Base-by-base conservation (phyloP, 192 early-diverging fungal genomes). In the Paraglomus brasilianum region DNA sequence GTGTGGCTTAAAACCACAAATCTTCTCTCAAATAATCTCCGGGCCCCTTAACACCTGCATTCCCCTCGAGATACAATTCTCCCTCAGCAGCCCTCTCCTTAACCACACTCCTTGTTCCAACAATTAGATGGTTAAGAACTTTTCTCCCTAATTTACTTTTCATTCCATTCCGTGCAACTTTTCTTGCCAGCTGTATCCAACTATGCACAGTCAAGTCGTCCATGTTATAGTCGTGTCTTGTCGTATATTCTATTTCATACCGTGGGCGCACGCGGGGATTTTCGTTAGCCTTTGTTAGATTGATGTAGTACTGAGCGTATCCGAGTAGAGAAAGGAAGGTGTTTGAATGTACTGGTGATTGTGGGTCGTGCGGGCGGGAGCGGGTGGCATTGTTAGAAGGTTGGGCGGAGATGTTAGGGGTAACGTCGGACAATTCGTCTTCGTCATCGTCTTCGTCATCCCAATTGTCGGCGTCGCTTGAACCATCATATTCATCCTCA, bases 221-320 rank as follows among this genome's bases (percentile, higher is more conserved):
- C 74, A 86, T 73, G 5, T 72, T 71, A 48, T 81, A 84, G 40
- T 76, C 77, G 11, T 80, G 73, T 38, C 69, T 58, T 8, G 78
- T 83, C 1, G 75, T 63, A 47, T 86, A 86, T 60, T 86, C 85
- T 14, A 84, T 45, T 51, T 69, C 53, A 60, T 72, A 86, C 39
- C 76, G 70, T 8, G 77, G 67, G 22, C 55, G 46, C 7, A 62
- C 67, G 17, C 40, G 47, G 17, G 70, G 51, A 41, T 72, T 74
- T 40, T 60, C 10, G 45, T 80, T 80, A n/a, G 64, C 71, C 7
- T 65, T 30, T 0, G 75, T 80, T 11, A 80, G 63, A 38, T 80
- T 80, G 4, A 80, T 66, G 61, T 72, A 80, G 61, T 77, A 80
- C 48, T 80, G 78, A 0, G 70, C 77, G 24, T 77, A 80, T 17